phyloP scores from a whole-genome alignment of 1,139 yeast genomes.

The Candida glucosophila region DNA sequence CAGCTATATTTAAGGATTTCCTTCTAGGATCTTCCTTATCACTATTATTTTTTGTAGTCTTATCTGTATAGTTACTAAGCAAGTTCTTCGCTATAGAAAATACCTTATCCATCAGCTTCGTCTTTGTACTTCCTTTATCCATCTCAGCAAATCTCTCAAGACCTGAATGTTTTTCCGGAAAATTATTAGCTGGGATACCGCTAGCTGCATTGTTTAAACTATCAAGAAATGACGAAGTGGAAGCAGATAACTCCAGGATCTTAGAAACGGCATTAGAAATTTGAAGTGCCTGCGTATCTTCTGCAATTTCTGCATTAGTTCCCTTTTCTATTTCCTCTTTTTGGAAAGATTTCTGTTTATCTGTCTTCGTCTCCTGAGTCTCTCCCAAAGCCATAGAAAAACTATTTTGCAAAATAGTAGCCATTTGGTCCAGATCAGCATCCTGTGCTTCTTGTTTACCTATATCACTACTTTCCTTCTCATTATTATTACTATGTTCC shows the following conservation, averaged over 20 bases:
- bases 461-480: slow-evolving; percentile 1
- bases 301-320: slow-evolving; percentile 36
- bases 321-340: too few species aligned
- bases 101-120: too few species aligned
- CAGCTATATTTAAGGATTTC: slow-evolving; percentile 48
- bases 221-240: slow-evolving; percentile 10
- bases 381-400: slow-evolving; percentile 64
- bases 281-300: slow-evolving; percentile 6
- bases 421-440: slow-evolving; percentile 45
- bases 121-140: too few species aligned
- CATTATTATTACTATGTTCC: slow-evolving; percentile 4
- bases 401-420: slow-evolving; percentile 66
- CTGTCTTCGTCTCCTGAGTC: slow-evolving; percentile 17
- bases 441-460: slow-evolving; percentile 23
- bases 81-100: slow-evolving; percentile 8
- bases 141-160: too few species aligned
- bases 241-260: slow-evolving; percentile 8
- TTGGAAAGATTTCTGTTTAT: too few species aligned
- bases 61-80: slow-evolving; percentile 4
- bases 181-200: slow-evolving; percentile 3
- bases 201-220: slow-evolving; percentile 8
- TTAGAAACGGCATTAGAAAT: too few species aligned
- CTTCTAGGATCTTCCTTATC: slow-evolving; percentile 7
- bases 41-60: slow-evolving; percentile 1
- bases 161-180: too few species aligned